Percentiles rank a stretch among this genome's conserved stretches.
phyloP scores from a whole-genome alignment of 306 rosid genomes.

The Dalbergia cultrata region DNA sequence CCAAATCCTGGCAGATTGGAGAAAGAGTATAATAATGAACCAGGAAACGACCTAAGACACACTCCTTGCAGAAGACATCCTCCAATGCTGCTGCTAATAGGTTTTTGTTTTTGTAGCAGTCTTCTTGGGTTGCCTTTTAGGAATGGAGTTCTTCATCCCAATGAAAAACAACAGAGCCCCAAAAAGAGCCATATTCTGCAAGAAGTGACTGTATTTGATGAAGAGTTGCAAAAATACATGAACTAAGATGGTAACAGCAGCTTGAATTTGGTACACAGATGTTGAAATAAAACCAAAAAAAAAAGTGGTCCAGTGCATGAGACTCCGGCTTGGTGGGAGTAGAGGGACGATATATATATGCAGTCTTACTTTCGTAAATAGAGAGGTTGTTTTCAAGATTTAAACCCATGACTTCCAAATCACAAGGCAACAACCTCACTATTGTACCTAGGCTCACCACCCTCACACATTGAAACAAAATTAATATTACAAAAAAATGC shows the following conservation, averaged over 20 bases:
- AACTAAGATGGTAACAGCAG: constrained; percentile 15
- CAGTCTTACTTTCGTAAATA: no score
- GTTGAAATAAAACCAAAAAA: neutral
- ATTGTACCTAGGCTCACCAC: no score
- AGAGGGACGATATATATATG: no score
- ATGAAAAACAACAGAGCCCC: constrained; percentile 74
- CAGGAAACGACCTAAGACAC: constrained; percentile 29
- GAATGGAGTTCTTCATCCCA: constrained; percentile 73
- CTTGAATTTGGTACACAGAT: constrained; percentile 1
- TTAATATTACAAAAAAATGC: neutral
- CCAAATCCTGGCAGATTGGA: constrained; percentile 23
- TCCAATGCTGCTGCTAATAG: constrained; percentile 49
- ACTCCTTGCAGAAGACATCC: constrained; percentile 19
- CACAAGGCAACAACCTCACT: no score
- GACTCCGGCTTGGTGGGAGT: no score
- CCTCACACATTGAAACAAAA: no score
- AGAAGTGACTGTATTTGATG: constrained; percentile 4
- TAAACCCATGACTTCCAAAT: no score
- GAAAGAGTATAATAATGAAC: constrained; percentile 34
- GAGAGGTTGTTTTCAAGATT: no score
- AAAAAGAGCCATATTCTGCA: constrained; percentile 73
- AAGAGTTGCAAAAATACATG: constrained; percentile 12
- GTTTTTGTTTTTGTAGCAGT: constrained; percentile 63
- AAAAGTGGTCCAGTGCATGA: neutral
- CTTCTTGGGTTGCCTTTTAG: constrained; percentile 64